A percentile compares a stretch with the other conserved stretches of the same genome.
Conservation (phyloP, 768 basidiomycete genomes). For the Hemileccinum rubropunctum region DNA sequence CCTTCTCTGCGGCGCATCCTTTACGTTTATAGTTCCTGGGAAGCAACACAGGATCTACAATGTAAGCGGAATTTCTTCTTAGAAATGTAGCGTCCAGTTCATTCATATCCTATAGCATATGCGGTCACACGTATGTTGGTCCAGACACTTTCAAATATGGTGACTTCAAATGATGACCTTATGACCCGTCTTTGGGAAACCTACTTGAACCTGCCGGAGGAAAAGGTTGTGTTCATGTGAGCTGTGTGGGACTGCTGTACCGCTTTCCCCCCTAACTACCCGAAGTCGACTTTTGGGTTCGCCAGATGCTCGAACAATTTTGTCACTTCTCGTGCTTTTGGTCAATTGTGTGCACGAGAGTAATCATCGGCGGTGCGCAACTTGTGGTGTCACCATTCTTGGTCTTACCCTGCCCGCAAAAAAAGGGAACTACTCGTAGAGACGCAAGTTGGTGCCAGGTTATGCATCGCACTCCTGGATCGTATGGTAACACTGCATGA, state of each 20-base stretch:
- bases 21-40: constrained; percentile 76
- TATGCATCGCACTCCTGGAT: constrained; percentile 70
- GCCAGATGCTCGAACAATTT: constrained; percentile 57
- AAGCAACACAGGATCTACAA: constrained; percentile 56
- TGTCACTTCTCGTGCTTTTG: constrained; percentile 67
- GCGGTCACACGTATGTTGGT: constrained; percentile 62
- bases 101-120: constrained; percentile 44
- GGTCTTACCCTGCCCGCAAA: background rate
- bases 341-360: constrained; percentile 67
- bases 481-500: constrained; percentile 70
- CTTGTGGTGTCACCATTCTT: constrained; percentile 6
- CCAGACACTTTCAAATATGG: constrained; percentile 81
- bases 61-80: constrained; percentile 39
- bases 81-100: background rate
- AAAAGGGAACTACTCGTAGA: constrained; percentile 48
- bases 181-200: constrained; percentile 59
- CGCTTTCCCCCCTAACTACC: constrained; percentile 7
- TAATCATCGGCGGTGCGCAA: constrained; percentile 51
- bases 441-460: constrained; percentile 54
- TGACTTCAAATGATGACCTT: constrained; percentile 67
- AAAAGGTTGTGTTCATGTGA: constrained; percentile 74
- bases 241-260: constrained; percentile 14
- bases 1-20: constrained; percentile 63
- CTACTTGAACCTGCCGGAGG: constrained; percentile 67
- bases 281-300: constrained; percentile 60